Evolutionary conservation across 495 filamentous ascomycete genomes (phyloP), one percentile per base, ranked within the genome.

Genomic region (Astrocystis sublimbata): DNA sequence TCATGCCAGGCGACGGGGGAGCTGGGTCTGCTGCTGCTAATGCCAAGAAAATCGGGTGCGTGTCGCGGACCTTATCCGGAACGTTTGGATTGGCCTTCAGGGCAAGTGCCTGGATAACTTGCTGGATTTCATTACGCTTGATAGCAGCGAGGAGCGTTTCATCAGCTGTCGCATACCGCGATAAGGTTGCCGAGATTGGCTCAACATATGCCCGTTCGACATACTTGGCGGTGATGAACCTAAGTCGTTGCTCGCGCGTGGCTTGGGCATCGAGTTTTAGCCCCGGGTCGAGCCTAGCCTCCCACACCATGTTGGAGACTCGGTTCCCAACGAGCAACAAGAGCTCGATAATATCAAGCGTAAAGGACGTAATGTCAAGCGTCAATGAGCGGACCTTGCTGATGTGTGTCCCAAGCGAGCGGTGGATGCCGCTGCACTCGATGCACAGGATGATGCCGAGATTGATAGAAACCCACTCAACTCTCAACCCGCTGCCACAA

Each of bases 381-480:
- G 94, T 98, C 28, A 99, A 86, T 4, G 94, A 98, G 33, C 94
- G 88, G 23, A 99, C 86, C 77, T 99, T 99, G 71, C 93, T 96
- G 62, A 99, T 96, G 72, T 99, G 94, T 3, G 94, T 99, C 7
- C 94, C 94, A 2, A 99, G 83, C 9, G 94, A 98, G 23, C 94
- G 88, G 75, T 99, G 94, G 60, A 99, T 97, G 67, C 94, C 94
- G 68, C 92, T 94, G 75, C 94, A 99, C 73, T 99, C 94, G 63
- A 99, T 99, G 76, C 94, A 99, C 15, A 99, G 83, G 31, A 98
- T 87, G 56, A 98, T 96, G 30, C 90, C 96, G 3, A 99, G 83
- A 66, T 99, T 99, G 73, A 99, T 96, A 1, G 93, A 97, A 40
- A 97, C 94, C 94, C 94, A 99, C 73, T 99, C 96, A 17, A 96